Percentiles rank a stretch among this genome's conserved stretches.
Evolutionary conservation across 1,284 basidiomycete species (phyloP).

Genomic region (Agroathelia rolfsii): DNA sequence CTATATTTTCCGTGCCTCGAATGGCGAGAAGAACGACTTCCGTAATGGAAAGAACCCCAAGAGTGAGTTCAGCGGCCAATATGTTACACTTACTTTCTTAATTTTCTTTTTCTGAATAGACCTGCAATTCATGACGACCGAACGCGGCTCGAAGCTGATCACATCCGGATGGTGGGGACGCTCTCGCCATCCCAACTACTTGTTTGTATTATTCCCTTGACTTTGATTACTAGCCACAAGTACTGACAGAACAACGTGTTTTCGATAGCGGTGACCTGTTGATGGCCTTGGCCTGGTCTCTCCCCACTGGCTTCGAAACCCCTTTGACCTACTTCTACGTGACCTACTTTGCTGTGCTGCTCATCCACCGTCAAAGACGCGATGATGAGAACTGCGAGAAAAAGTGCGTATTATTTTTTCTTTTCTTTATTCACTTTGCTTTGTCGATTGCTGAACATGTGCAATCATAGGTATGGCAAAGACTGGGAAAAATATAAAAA

Average conservation of each 20-base stretch:
- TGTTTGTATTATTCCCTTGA: conserved; percentile 37
- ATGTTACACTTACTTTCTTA: neutral
- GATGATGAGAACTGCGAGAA: conserved; percentile 89
- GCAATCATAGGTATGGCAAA: conserved; percentile 48
- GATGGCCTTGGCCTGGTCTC: conserved; percentile 90
- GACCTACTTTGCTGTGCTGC: conserved; percentile 80
- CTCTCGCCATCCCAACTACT: conserved; percentile 89
- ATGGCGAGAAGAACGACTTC: conserved; percentile 95
- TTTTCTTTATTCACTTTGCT: conserved; percentile 6
- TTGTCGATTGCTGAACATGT: conserved; percentile 6
- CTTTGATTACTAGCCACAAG: conserved; percentile 2
- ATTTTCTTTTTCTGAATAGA: conserved; percentile 31
- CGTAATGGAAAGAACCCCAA: conserved; percentile 91
- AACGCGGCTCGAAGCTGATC: conserved; percentile 82
- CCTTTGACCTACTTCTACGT: conserved; percentile 97
- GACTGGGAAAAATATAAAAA: conserved; percentile 58
- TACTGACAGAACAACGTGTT: conserved; percentile 6
- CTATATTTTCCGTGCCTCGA: conserved; percentile 85
- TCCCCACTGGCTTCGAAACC: conserved; percentile 86
- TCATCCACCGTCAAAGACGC: conserved; percentile 83
- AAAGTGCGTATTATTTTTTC: conserved; percentile 46
- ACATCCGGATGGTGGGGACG: conserved; percentile 97
- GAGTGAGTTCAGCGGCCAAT: conserved; percentile 34
- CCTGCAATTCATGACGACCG: conserved; percentile 76
- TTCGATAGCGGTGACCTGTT: conserved; percentile 68